A percentile compares a stretch with the other conserved stretches of the same genome.
These are phyloP conservation scores for Stachybotrys chlorohalonatus DNA, from an alignment of 2,329 filamentous ascomycete species.

Conservation along the genomic window DNA sequence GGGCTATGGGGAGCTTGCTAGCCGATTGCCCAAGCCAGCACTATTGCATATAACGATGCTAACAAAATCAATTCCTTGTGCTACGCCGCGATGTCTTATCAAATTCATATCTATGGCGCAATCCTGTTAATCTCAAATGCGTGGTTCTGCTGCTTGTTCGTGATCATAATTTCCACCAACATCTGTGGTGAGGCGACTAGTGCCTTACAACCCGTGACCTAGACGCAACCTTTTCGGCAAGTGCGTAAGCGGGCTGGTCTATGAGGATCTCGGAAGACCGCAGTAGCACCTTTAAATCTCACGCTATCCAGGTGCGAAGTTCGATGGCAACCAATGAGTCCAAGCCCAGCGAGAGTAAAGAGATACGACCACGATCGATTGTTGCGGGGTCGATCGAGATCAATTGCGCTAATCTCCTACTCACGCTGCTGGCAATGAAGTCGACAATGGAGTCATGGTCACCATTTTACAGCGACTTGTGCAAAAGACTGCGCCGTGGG, in stretches of 20 bases:
- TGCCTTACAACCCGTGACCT: background rate
- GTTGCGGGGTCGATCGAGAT: constrained; percentile 5
- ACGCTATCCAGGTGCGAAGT: constrained; percentile 9
- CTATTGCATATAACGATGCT: too few species aligned
- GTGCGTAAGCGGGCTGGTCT: background rate
- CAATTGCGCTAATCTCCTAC: constrained; percentile 9
- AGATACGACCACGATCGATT: constrained; percentile 2
- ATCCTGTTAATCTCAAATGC: too few species aligned
- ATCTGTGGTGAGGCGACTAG: too few species aligned
- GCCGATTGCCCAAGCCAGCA: too few species aligned
- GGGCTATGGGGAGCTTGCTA: too few species aligned
- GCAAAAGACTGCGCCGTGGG: constrained; percentile 12
- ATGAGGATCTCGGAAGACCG: background rate
- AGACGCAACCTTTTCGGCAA: background rate
- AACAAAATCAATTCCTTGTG: too few species aligned
- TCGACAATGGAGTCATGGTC: constrained; percentile 5
- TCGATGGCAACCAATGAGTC: constrained; percentile 14
- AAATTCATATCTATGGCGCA: too few species aligned
- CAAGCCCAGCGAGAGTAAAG: constrained; percentile 8
- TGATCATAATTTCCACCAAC: too few species aligned
- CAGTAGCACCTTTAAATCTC: background rate
- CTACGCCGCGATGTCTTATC: too few species aligned
- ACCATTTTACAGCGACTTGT: constrained; percentile 3
- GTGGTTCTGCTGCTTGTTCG: too few species aligned
- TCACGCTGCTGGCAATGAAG: constrained; percentile 8